Conservation (phyloP, 108 stramenopile genomes). For the Schizochytrium sp. region DNA sequence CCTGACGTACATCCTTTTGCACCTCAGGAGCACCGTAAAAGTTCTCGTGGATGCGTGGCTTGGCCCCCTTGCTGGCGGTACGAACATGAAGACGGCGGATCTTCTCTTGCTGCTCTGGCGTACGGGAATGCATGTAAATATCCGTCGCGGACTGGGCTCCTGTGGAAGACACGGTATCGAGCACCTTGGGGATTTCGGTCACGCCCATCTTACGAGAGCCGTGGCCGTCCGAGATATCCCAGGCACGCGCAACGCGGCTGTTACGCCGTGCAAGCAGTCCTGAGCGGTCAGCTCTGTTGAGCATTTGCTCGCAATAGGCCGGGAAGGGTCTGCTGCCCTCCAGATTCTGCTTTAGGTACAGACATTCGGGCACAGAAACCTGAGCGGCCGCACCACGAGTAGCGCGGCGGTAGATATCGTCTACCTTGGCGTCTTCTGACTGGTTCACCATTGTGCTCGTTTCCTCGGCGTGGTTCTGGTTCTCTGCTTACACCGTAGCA, state of each 20-base stretch:
- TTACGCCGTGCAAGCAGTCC: constrained; percentile 45
- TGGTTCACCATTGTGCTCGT: constrained; percentile 4
- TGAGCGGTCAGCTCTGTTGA: not conserved
- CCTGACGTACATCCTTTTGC: constrained; percentile 31
- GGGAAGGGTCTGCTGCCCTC: not conserved
- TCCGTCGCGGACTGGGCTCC: not conserved
- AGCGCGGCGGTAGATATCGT: constrained; percentile 36
- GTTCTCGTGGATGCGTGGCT: not conserved
- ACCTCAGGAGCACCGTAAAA: constrained; percentile 38
- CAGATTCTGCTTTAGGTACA: constrained; percentile 14
- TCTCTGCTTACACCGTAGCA: not conserved
- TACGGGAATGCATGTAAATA: constrained; percentile 26
- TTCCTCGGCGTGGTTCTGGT: not conserved
- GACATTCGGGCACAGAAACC: constrained; percentile 2
- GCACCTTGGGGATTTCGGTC: constrained; percentile 29
- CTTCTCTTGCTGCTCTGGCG: constrained; percentile 60
- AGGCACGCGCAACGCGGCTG: constrained; percentile 7
- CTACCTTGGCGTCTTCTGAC: not conserved
- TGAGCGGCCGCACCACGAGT: not conserved
- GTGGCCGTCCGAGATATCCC: constrained; percentile 38
- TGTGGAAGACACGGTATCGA: not conserved
- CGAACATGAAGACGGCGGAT: constrained; percentile 39
- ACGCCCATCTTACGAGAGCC: constrained; percentile 15
- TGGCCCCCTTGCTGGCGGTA: constrained; percentile 31
- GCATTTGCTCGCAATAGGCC: constrained; percentile 13